Evolutionary conservation across 2,329 filamentous ascomycete genomes (phyloP).

Genomic region (Hypoxylon sp.): DNA sequence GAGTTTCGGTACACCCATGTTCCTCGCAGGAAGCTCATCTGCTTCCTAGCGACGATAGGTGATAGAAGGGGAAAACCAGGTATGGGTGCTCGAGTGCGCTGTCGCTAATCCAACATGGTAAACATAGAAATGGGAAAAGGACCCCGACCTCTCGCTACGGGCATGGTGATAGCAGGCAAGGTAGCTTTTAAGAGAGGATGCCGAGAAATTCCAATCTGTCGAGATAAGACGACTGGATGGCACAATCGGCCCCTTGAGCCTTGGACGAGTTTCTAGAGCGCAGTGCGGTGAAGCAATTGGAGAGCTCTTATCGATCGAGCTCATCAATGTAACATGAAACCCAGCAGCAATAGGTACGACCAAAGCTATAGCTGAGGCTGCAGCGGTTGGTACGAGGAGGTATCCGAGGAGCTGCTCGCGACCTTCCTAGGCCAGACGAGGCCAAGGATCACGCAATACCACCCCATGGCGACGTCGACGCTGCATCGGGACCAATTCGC

Average conservation of each 20-base stretch:
- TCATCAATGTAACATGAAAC: constrained; percentile 1
- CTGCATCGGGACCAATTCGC: background rate
- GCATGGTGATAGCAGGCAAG: background rate
- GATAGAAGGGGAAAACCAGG: too few relatives aligned
- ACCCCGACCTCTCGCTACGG: background rate
- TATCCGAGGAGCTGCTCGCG: background rate
- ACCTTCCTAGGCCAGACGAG: constrained; percentile 32
- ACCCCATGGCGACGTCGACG: constrained; percentile 29
- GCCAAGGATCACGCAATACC: constrained; percentile 37
- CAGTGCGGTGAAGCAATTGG: too few relatives aligned
- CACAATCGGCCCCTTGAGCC: constrained; percentile 17
- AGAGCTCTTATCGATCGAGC: background rate
- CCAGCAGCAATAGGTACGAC: background rate
- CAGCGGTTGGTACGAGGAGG: too few relatives aligned
- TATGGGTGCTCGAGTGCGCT: background rate
- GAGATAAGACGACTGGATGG: constrained; percentile 22
- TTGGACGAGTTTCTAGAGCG: constrained; percentile 13
- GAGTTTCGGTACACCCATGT: constrained; percentile 37
- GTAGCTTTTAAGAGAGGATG: constrained; percentile 1
- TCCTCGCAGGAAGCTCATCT: constrained; percentile 2
- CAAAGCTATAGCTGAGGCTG: background rate
- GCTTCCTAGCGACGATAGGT: background rate
- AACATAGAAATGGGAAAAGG: background rate
- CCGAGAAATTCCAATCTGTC: constrained; percentile 2
- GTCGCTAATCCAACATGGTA: background rate